Percentiles rank a stretch among this genome's conserved stretches.
phyloP scores from a whole-genome alignment of 2,329 filamentous ascomycete genomes.

The Stachybotrys elegans region DNA sequence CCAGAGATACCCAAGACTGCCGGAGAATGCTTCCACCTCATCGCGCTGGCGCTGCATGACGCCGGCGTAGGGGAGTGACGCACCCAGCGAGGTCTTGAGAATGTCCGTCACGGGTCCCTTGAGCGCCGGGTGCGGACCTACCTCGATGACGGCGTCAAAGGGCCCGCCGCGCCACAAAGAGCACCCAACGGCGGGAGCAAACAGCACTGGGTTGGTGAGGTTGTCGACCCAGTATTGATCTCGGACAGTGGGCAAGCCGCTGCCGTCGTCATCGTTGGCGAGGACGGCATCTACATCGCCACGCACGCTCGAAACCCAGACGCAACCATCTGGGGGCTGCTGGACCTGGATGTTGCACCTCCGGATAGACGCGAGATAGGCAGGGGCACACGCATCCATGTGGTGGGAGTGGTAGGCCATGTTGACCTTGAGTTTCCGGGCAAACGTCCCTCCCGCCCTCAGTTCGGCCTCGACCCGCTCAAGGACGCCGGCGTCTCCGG shows the following conservation, averaged over 20 bases:
- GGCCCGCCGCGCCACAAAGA: too few species aligned
- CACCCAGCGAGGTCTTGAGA: not conserved
- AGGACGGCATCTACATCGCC: not conserved
- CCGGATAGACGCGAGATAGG: not conserved
- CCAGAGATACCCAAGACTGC: too few species aligned
- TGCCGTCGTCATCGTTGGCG: too few species aligned
- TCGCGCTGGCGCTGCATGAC: not conserved
- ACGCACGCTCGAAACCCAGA: not conserved
- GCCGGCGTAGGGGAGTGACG: too few species aligned
- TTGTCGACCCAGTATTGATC: not conserved
- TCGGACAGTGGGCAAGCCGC: not conserved
- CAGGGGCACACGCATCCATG: slow-evolving; percentile 2
- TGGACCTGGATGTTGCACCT: too few species aligned
- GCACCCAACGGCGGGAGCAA: not conserved
- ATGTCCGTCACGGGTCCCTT: not conserved
- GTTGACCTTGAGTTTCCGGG: slow-evolving; percentile 13
- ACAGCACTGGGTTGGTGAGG: not conserved
- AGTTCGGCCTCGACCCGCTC: not conserved
- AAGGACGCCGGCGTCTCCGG: slow-evolving; percentile 11
- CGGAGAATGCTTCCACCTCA: not conserved
- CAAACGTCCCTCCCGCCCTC: slow-evolving; percentile 1
- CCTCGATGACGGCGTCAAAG: not conserved
- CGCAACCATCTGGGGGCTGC: not conserved
- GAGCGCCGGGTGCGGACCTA: not conserved
- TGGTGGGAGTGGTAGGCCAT: slow-evolving; percentile 16